Evolutionary conservation across 768 basidiomycete genomes (phyloP).

Genomic region (Pleurotus tuoliensis): DNA sequence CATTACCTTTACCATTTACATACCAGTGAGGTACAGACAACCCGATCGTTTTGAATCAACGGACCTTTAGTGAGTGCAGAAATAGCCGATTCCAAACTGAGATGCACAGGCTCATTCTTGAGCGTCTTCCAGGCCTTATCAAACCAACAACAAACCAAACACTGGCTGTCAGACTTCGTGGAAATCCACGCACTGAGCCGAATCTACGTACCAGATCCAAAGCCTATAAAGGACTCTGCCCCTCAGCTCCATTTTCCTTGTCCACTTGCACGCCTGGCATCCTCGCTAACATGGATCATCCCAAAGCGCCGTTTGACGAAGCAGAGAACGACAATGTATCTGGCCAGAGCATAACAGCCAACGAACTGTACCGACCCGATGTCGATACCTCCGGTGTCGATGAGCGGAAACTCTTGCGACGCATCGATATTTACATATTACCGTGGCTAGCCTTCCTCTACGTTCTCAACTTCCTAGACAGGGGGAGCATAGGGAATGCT

Average conservation of each 20-base stretch:
- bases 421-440: conserved; percentile 62
- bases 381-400: conserved; percentile 51
- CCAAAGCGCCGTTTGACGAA: not conserved
- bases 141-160: conserved; percentile 4
- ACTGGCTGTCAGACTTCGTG: conserved; percentile 1
- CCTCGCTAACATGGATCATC: not conserved
- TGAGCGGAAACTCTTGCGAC: conserved; percentile 52
- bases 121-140: conserved; percentile 4
- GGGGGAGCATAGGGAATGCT: conserved; percentile 71
- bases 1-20: conserved; percentile 2
- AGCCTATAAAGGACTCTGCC: not conserved
- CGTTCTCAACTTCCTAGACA: conserved; percentile 66
- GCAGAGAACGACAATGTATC: not conserved
- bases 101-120: not conserved
- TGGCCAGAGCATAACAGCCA: not conserved
- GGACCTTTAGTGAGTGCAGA: not conserved
- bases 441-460: conserved; percentile 78
- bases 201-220: not conserved
- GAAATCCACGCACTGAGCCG: conserved; percentile 7
- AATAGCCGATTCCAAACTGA: conserved; percentile 4
- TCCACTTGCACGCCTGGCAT: not conserved
- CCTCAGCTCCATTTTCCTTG: not conserved
- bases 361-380: conserved; percentile 41
- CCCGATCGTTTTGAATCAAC: not conserved
- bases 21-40: not conserved